Conservation (phyloP, 1,284 basidiomycete genomes). For the Polyporus tsugae region DNA sequence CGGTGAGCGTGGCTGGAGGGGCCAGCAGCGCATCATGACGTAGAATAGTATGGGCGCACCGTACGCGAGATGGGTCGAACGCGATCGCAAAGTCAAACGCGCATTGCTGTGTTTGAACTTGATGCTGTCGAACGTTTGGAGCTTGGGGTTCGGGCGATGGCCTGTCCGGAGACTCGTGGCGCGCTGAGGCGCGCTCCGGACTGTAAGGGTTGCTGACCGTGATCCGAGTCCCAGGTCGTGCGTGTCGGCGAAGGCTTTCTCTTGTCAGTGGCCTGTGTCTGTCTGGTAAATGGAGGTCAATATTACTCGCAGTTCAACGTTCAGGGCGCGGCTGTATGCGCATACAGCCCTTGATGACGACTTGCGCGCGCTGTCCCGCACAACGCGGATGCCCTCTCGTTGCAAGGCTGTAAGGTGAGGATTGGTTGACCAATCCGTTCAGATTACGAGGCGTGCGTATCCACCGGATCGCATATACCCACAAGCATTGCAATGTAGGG, state of each 20-base stretch:
- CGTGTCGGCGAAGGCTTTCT: not conserved
- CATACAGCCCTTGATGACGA: not conserved
- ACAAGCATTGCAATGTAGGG: not conserved
- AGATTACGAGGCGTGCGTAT: too few relatives aligned
- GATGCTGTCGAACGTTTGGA: not conserved
- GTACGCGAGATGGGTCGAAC: not conserved
- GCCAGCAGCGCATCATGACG: not conserved
- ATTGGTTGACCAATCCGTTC: not conserved
- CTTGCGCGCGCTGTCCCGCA: not conserved
- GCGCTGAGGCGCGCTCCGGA: not conserved
- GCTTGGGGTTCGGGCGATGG: not conserved
- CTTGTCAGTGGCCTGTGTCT: not conserved
- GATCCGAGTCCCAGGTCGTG: not conserved
- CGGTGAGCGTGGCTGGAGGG: not conserved
- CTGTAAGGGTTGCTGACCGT: not conserved
- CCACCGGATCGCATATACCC: too few relatives aligned
- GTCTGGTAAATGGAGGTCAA: not conserved
- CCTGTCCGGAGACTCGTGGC: not conserved
- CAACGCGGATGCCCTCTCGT: not conserved
- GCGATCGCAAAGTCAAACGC: not conserved
- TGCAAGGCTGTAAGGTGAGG: not conserved
- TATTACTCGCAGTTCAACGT: not conserved
- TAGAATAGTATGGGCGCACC: slow-evolving; percentile 5
- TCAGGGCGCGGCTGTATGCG: not conserved
- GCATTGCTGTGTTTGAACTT: not conserved